A percentile compares a stretch with the other conserved stretches of the same genome.
Evolutionary conservation across 2,329 filamentous ascomycete genomes (phyloP).

Genomic region (Aureobasidium pullulans): DNA sequence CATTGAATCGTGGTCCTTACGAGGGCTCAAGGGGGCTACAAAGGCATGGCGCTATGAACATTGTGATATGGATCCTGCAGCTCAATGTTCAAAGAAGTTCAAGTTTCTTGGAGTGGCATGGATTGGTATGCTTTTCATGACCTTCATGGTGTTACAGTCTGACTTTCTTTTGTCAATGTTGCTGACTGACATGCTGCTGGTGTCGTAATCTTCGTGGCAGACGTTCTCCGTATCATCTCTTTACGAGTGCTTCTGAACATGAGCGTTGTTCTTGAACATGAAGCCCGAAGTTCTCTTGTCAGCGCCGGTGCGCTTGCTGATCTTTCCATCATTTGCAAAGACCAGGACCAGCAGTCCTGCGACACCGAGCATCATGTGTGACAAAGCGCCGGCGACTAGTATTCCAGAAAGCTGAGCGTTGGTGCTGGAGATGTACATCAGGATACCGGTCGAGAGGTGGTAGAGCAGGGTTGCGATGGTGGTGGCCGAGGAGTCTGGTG

Average conservation of each 20-base stretch:
- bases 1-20: too few species aligned
- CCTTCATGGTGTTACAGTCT: too few species aligned
- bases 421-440: constrained; percentile 59
- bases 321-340: constrained; percentile 49
- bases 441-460: constrained; percentile 54
- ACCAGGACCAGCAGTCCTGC: constrained; percentile 58
- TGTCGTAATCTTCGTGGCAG: too few species aligned
- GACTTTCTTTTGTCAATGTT: too few species aligned
- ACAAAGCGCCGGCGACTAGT: constrained; percentile 51
- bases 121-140: too few species aligned
- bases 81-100: too few species aligned
- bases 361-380: constrained; percentile 41
- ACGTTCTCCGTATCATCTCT: too few species aligned
- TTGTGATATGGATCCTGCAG: too few species aligned
- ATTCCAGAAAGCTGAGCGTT: constrained; percentile 45
- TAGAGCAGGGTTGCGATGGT: constrained; percentile 60
- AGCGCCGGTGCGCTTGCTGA: constrained; percentile 54
- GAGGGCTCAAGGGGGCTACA: too few species aligned
- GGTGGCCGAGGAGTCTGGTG: constrained; percentile 51
- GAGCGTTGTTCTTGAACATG: constrained; percentile 54
- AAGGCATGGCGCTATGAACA: too few species aligned
- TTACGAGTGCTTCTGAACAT: constrained; percentile 39
- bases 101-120: too few species aligned
- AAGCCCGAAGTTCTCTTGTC: constrained; percentile 59
- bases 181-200: too few species aligned